Evolutionary conservation across 2,329 filamentous ascomycete species (phyloP), one percentile per base, ranked within the genome.

Genomic region (Cryphonectria japonica): DNA sequence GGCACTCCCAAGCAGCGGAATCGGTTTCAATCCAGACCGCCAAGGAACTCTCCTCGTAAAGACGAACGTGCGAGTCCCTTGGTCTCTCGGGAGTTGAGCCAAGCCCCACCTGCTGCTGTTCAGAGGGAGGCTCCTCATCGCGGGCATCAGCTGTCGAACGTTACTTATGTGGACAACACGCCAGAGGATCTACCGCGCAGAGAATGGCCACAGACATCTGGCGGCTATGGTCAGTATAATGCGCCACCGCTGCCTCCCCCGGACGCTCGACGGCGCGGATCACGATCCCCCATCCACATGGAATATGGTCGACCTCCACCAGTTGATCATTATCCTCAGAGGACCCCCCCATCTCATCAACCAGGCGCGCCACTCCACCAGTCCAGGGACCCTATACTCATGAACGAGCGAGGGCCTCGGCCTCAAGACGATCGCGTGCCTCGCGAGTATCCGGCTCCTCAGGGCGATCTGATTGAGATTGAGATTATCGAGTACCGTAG

Each of bases 401-500:
- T 68, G 22, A 76, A 80, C 22, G 77, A 78, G 43, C 75, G 75
- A 66, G 76, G 75, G 22, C 76, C 75, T 68, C 76, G 74, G 19
- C 69, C 62, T 50, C 67, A 66, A 9, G 73, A 75, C 3, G 70
- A 72, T 54, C 67, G 61, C 19, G 52, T 32, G 14, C 62, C 54
- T 41, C 71, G 69, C 46, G 43, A 63, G 46, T 68, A 68, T 46
- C 46, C n/a, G 32, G 32, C 46, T 16, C 52, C 60, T 0, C 62
- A 72, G 3, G 71, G 62, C 29, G 74, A 79, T 67, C 77, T 79
- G 72, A 81, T 82, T 63, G 74, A 80, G 5, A 83, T 83, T 71
- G 85, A 87, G 74, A 78, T 85, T 14, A 80, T 87, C 46, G 81
- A 83, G 54, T 81, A 85, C 9, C 79, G 80, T 16, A 83, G 84